Base-by-base conservation (phyloP, 1,284 basidiomycete genomes). In the Boletus albobrunnescens region DNA sequence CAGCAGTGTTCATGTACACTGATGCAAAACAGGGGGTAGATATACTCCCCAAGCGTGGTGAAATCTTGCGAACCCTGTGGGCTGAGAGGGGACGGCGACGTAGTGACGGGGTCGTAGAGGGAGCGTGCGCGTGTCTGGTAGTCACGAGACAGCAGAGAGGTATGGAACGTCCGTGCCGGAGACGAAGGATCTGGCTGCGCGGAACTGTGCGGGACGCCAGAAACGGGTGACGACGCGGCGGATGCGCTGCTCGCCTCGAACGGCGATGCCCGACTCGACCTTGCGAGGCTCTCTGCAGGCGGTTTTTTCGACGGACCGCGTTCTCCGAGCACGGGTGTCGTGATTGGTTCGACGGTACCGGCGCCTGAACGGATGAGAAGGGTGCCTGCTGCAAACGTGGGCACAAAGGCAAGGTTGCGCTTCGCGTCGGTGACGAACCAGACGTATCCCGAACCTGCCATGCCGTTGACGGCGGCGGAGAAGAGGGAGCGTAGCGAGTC, bases 1-100 rank as follows among this genome's bases (percentile, higher is more conserved):
- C 94, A 99, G 20, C 89, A 86, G 61, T 94, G 94, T 69, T 97
- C 94, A 61, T 93, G 84, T 19, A 95, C 78, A 46, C 85, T 87
- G 52, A 97, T 68, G 57, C 91, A 93, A 61, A 95, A 85, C 36
- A 95, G 65, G 12, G 92, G 92, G 65, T 76, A 84, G 36, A 94
- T 68, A 16, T 72, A 70, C 36, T 81, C 75, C 24, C 85, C 87
- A 14, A 72, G 55, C 0, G 48, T 49, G 30, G 47, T 42, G 28
- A 65, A 46, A 36, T 57, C 56, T 16, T 39, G 46, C 16, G 49
- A 26, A 1, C 64, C 51, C 13, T 57, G 64, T n/a, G 67, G 57
- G 20, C 67, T 50, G 17, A 67, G 67, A 59, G 7, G 68, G 50
- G 33, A 64, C 58, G 11, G 45, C 30, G 27, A 58, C 50, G 46